Evolutionary conservation across 1,284 basidiomycete genomes (phyloP).

Genomic region (Ustilago crameri): DNA sequence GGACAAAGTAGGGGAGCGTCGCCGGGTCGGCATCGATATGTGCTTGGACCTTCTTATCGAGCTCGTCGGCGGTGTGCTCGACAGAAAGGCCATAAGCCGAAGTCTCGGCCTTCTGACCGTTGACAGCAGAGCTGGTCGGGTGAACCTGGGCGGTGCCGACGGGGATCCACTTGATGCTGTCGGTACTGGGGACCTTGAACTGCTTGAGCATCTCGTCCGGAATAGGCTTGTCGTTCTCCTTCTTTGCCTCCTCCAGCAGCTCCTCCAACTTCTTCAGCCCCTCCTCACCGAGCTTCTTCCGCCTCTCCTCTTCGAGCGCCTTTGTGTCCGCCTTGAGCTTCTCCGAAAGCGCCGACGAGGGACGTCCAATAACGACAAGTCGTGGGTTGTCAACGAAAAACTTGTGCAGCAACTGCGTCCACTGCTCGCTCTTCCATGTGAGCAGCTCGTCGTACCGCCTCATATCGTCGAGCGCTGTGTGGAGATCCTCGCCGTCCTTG

Average conservation of each 20-base stretch:
- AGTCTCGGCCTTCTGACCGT: constrained; percentile 1
- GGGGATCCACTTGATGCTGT: constrained; percentile 92
- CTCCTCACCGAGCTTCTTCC: constrained; percentile 78
- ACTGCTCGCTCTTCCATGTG: constrained; percentile 82
- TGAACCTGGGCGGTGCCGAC: constrained; percentile 75
- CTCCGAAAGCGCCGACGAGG: constrained; percentile 84
- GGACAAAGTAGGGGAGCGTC: constrained; percentile 84
- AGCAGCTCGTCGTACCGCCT: constrained; percentile 74
- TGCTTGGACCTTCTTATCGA: constrained; percentile 71
- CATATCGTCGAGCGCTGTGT: constrained; percentile 81
- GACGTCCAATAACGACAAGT: constrained; percentile 80
- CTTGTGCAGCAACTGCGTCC: constrained; percentile 83
- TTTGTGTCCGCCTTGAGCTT: constrained; percentile 86
- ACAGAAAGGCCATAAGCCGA: constrained; percentile 33
- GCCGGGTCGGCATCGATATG: constrained; percentile 79
- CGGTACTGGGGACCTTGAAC: constrained; percentile 76
- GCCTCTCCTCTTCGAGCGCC: constrained; percentile 78
- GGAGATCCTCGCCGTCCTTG: constrained; percentile 83
- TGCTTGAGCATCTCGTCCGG: constrained; percentile 80
- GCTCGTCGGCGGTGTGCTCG: constrained; percentile 49
- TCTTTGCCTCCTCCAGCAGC: constrained; percentile 83
- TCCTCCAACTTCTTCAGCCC: constrained; percentile 80
- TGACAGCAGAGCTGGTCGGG: not conserved
- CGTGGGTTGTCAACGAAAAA: constrained; percentile 69
- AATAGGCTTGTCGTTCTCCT: constrained; percentile 84